These are phyloP conservation scores for Vitis hybrid DNA, from an alignment of 177 flowering plant genomes.

Conservation along the genomic window DNA sequence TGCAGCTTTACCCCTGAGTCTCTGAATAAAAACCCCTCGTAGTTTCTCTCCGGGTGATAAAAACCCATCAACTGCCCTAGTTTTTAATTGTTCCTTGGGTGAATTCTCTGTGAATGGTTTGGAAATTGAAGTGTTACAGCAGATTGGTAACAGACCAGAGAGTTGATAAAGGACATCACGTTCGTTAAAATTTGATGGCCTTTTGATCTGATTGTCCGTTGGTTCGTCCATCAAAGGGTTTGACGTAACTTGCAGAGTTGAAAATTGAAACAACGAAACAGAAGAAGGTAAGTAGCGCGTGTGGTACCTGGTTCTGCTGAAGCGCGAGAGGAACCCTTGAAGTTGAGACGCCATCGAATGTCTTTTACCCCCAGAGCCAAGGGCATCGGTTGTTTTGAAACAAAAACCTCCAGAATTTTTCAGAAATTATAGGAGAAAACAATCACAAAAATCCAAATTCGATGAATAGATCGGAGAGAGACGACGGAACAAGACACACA, in stretches of 20 bases:
- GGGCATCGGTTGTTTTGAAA: too few relatives aligned
- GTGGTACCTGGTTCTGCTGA: slow-evolving; percentile 22
- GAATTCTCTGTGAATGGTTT: slow-evolving; percentile 11
- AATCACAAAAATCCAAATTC: too few relatives aligned
- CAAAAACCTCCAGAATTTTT: too few relatives aligned
- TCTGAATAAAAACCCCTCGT: slow-evolving; percentile 86
- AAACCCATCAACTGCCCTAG: slow-evolving; percentile 39
- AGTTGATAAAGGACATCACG: slow-evolving; percentile 49
- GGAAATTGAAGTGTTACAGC: slow-evolving; percentile 10
- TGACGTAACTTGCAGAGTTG: slow-evolving; percentile 19
- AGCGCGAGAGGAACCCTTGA: slow-evolving; percentile 10
- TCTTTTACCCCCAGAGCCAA: not conserved
- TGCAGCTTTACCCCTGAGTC: slow-evolving; percentile 54
- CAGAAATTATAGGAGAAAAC: too few relatives aligned
- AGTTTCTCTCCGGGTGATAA: slow-evolving; percentile 73
- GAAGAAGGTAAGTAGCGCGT: not conserved
- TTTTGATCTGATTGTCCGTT: not conserved
- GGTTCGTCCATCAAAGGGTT: slow-evolving; percentile 3
- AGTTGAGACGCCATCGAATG: slow-evolving; percentile 20
- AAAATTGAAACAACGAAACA: slow-evolving; percentile 14
- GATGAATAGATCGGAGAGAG: too few relatives aligned
- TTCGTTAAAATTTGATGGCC: slow-evolving; percentile 34
- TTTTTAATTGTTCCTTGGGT: not conserved
- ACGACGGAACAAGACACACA: too few relatives aligned
- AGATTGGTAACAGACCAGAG: slow-evolving; percentile 44